Conservation (phyloP, 2,329 filamentous ascomycete species). For the Fusarium tupiense region DNA sequence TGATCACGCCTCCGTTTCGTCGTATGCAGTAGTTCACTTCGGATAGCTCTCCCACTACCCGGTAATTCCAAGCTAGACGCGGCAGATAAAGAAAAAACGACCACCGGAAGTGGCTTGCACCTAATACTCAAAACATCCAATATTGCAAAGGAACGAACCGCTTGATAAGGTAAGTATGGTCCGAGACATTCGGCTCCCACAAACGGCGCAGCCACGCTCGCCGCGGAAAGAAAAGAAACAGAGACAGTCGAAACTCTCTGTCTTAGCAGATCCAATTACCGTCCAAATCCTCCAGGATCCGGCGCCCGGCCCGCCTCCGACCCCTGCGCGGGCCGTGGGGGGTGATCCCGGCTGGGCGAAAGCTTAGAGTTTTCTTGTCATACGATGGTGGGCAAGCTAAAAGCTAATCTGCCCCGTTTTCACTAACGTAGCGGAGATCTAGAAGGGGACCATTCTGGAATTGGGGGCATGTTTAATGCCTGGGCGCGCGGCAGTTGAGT, state of each 20-base stretch:
- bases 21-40: background rate
- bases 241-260: background rate
- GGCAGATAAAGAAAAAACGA: background rate
- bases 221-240: background rate
- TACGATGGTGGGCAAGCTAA: constrained; percentile 4
- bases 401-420: background rate
- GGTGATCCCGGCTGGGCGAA: constrained; percentile 29
- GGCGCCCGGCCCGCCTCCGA: constrained; percentile 7
- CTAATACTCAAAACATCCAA: background rate
- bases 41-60: background rate
- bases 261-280: background rate
- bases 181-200: background rate
- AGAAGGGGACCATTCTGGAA: background rate
- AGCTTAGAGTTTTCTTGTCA: constrained; percentile 17
- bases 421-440: background rate
- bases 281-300: background rate
- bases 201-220: background rate
- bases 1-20: too few relatives aligned
- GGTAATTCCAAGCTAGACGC: background rate
- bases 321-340: constrained; percentile 10
- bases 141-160: background rate
- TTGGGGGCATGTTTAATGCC: background rate
- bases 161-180: background rate
- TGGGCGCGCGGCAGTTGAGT: background rate
- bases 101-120: background rate